Conservation (phyloP, 208 protist species). For the Dictyostelium gargantuum region DNA sequence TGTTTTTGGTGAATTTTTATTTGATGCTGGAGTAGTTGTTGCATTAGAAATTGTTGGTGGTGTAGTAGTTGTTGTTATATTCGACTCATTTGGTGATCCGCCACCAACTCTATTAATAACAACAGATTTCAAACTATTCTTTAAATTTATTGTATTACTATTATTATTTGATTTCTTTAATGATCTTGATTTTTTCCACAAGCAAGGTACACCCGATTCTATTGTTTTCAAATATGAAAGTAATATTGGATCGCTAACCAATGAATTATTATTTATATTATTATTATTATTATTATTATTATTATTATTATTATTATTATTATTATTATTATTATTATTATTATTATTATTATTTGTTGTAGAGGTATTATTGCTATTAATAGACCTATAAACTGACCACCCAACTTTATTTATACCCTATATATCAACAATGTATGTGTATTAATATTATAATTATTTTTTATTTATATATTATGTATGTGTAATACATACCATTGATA, state of each 20-base stretch:
- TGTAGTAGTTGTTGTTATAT: background rate
- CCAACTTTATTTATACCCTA: background rate
- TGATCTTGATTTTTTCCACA: slow-evolving; percentile 18
- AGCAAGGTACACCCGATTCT: background rate
- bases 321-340: background rate
- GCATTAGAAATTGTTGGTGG: background rate
- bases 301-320: background rate
- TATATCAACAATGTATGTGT: background rate
- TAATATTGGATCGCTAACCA: slow-evolving; percentile 32
- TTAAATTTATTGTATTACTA: background rate
- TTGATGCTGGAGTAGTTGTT: background rate
- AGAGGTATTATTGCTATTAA: background rate
- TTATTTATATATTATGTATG: background rate
- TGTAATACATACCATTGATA: background rate
- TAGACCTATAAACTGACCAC: background rate
- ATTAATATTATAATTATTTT: background rate
- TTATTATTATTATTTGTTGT: background rate
- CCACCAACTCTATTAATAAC: too few relatives aligned
- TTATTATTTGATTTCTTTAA: background rate
- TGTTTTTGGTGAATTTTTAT: background rate
- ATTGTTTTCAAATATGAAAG: slow-evolving; percentile 27
- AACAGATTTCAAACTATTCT: background rate
- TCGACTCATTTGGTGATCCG: background rate
- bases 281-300: background rate
- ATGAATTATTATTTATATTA: background rate